phyloP scores from a whole-genome alignment of 75 land plant genomes.

The Cunninghamia lanceolata region DNA sequence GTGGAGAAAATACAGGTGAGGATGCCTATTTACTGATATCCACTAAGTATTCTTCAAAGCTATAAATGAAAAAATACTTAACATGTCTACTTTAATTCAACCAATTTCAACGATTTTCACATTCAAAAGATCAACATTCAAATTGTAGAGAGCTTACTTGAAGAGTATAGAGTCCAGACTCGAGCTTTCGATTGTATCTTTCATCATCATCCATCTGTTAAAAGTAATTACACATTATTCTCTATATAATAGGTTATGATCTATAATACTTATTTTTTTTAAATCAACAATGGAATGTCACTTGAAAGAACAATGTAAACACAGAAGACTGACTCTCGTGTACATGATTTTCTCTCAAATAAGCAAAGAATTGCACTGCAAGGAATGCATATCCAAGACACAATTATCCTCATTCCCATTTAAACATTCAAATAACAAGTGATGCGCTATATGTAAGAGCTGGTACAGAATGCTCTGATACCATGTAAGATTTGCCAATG shows the following conservation, averaged over 20 bases:
- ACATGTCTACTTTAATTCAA: neutral
- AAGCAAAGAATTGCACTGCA: neutral
- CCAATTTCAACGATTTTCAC: neutral
- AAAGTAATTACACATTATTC: slow-evolving; percentile 3
- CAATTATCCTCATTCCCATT: neutral
- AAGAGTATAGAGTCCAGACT: slow-evolving; percentile 93
- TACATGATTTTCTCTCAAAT: neutral
- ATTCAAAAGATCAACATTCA: neutral
- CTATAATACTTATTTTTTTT: neutral
- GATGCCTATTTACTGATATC: neutral
- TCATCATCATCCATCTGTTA: slow-evolving; percentile 96
- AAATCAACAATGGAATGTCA: neutral
- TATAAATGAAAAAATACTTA: neutral
- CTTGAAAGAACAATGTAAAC: neutral
- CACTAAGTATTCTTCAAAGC: neutral
- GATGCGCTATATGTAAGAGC: neutral
- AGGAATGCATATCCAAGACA: neutral
- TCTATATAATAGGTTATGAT: neutral
- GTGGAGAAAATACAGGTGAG: neutral
- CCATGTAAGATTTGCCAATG: no score
- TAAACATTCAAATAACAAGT: neutral
- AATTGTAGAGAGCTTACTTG: slow-evolving; percentile 46
- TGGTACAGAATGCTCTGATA: no score
- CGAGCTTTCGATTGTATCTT: slow-evolving; percentile 78
- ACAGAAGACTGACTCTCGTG: neutral